Base-by-base conservation (phyloP, 1,284 basidiomycete species). In the Porogramme epimiltina region DNA sequence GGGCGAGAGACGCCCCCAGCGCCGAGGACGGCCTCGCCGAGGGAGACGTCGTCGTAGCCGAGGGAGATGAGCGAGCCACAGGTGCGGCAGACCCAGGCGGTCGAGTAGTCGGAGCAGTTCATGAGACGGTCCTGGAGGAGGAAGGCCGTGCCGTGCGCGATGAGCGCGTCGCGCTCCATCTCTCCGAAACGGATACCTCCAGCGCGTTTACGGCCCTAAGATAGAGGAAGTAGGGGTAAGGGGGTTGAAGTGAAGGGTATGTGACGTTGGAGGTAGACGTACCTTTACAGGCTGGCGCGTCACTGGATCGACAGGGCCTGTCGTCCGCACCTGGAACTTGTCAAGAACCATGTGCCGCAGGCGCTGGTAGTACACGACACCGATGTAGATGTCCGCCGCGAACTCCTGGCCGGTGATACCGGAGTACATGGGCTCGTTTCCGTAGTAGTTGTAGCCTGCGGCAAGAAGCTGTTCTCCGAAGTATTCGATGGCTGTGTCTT, bases 91-190 rank as follows among this genome's bases (percentile, higher is more conserved):
- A 98, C 94, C 94, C 95, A 98, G 3, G 95, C 91, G 0, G 95
- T 98, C 31, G 95, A 97, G 72, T 99, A 99, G 73, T 99, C 97
- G 37, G 96, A 99, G 70, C 97, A 99, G 74, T 99, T 99, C 96
- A 99, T 99, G 67, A 99, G 76, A 49, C 97, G 83, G 71, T 99
- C 97, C 78, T 99, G 96, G 22, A 99, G 82, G 41, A 99, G 81
- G 87, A 97, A 99, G 5, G 93, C 94, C 4, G 97, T 98, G 38
- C 97, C 97, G 73, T 99, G 97, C 3, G 97, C 97, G 62, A 99
- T 93, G 46, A 99, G 81, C 15, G 97, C 96, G 68, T 99, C 97
- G 52, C 97, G 91, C 73, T 99, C 97, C 97, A 99, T 99, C 76
- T 99, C 97, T 64, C 97, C 97, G 72, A 99, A 99, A 58, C 97